Evolutionary conservation across 1,284 basidiomycete species (phyloP), one percentile per base, ranked within the genome.

Genomic region (Trichosporon sp.): DNA sequence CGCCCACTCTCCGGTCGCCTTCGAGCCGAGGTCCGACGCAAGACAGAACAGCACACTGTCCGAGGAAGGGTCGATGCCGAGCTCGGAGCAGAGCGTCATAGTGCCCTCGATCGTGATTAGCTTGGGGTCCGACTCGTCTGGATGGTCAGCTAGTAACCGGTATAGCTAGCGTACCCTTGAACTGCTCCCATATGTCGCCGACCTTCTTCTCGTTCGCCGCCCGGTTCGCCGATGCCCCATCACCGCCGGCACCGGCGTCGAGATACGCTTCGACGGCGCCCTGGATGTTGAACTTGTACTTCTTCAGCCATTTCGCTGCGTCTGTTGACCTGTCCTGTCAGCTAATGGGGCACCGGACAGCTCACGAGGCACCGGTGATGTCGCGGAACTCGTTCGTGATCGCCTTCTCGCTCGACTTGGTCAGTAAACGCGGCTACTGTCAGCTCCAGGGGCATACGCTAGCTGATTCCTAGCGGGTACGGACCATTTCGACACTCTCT

Each of bases 1-100:
- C 56, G 87, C 87, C 91, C 93, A 97, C 76, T 89, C 87, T 12
- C 92, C 93, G 73, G 95, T 80, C 1, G 73, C 77, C 74, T 83
- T 83, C 38, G 81, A 83, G 1, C 82, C 83, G 10, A 84, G 75
- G 72, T 84, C 83, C 4, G 80, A 71, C 2, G 83, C 83, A n/a
- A 84, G 77, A 70, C 83, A 84, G 77, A 84, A 84, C 43, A 84
- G 74, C 26, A 82, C 83, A n/a, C 80, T 68, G 70, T 84, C 80
- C 79, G 79, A 81, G 48, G 73, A 72, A 8, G 83, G 84, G 74
- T 83, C 82, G 59, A 85, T 81, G 1, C 73, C 83, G 32, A 85
- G 75, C 70, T 82, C 82, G 37, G 78, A 71, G 68, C 83, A 85
- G 19, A 84, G 71, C 64, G 76, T 70, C 78, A 83, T 78, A 32